Percentiles rank a stretch among this genome's conserved stretches.
Conservation (phyloP, 345 rosid species). For the Clarkia xantiana region DNA sequence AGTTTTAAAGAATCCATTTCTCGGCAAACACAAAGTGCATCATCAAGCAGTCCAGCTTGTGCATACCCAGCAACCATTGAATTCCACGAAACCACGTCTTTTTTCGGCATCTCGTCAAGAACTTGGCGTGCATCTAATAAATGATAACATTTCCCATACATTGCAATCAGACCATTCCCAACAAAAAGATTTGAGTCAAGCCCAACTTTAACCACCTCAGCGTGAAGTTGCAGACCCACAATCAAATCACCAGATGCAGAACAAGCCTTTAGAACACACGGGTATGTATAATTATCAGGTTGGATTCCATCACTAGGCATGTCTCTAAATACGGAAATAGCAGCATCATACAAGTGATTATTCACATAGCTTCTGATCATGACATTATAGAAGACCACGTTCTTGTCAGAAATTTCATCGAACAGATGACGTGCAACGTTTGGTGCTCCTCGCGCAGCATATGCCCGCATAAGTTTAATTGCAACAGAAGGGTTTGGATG, state of each 20-base stretch:
- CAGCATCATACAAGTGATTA: constrained; percentile 2
- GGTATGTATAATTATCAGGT: constrained; percentile 11
- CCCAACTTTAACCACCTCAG: constrained; percentile 10
- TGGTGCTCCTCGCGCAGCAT: constrained; percentile 6
- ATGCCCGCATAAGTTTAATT: constrained; percentile 11
- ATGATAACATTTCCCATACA: constrained; percentile 35
- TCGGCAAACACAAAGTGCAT: constrained; percentile 33
- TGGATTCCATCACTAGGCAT: constrained; percentile 7
- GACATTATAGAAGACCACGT: constrained; percentile 11
- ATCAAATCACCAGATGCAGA: constrained; percentile 2
- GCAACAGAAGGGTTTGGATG: not conserved
- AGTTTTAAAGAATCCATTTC: constrained; percentile 24
- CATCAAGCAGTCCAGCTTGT: constrained; percentile 38
- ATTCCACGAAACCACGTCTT: constrained; percentile 43
- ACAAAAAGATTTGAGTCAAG: constrained; percentile 19
- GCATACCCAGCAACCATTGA: constrained; percentile 41
- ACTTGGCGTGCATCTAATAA: constrained; percentile 23
- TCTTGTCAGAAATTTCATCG: constrained; percentile 8
- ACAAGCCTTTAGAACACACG: constrained; percentile 11
- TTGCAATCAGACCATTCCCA: constrained; percentile 32
- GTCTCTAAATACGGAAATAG: not conserved
- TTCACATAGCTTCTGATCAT: constrained; percentile 10
- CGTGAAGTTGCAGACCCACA: constrained; percentile 8
- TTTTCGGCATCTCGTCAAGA: constrained; percentile 28
- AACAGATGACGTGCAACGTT: constrained; percentile 6